phyloP scores from a whole-genome alignment of 176 grass and related monocot genomes.

The Poa pratensis region DNA sequence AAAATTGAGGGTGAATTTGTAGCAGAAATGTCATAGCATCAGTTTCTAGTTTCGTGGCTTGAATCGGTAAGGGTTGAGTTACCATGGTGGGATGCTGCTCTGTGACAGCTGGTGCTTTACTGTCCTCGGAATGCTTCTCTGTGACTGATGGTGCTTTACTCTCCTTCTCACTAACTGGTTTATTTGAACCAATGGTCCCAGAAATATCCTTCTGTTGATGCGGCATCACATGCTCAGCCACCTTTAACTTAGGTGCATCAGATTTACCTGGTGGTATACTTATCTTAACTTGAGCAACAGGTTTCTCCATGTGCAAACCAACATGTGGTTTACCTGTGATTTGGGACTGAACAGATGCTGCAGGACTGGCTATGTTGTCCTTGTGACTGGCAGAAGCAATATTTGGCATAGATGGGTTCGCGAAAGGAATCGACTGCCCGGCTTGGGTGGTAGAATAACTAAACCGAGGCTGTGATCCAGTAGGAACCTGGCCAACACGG shows the following conservation, averaged over 20 bases:
- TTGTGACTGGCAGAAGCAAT: constrained; percentile 31
- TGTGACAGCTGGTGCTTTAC: constrained; percentile 14
- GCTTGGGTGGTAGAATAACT: constrained; percentile 55
- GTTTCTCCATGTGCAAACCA: constrained; percentile 46
- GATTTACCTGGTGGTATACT: constrained; percentile 54
- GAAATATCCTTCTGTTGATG: constrained; percentile 46
- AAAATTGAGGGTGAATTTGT: constrained; percentile 38
- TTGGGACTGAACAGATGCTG: constrained; percentile 36
- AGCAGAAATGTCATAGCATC: not conserved
- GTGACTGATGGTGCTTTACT: constrained; percentile 31
- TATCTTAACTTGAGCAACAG: constrained; percentile 55
- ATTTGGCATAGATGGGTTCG: constrained; percentile 48
- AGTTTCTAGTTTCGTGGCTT: constrained; percentile 37
- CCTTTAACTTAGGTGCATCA: constrained; percentile 49
- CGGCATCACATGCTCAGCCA: constrained; percentile 36
- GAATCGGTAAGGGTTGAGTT: constrained; percentile 23
- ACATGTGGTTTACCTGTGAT: constrained; percentile 36
- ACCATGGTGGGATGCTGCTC: constrained; percentile 39
- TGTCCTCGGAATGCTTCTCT: constrained; percentile 44
- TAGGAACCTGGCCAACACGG: constrained; percentile 58
- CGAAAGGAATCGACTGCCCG: constrained; percentile 50
- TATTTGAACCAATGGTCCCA: constrained; percentile 30
- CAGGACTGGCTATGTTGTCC: constrained; percentile 37
- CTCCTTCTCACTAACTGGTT: constrained; percentile 45
- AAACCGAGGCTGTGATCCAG: constrained; percentile 59